Evolutionary conservation across 441 rosid genomes (phyloP).

Genomic region (Eruca vesicaria): DNA sequence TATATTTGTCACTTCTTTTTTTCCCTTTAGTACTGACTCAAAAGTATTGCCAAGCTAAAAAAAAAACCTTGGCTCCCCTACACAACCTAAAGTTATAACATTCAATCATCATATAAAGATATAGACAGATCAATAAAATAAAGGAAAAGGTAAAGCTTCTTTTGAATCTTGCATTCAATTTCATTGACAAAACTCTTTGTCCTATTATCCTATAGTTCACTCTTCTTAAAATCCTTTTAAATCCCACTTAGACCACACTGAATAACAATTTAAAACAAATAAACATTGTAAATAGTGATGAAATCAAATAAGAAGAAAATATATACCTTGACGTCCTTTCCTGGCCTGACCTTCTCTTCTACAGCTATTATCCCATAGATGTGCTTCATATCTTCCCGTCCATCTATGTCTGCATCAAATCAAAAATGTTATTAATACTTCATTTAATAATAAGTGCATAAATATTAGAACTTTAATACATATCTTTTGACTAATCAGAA

Average conservation of each 20-base stretch:
- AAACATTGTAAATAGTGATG: background rate
- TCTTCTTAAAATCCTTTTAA: background rate
- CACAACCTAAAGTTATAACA: constrained; percentile 33
- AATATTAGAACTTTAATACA: background rate
- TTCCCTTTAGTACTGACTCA: constrained; percentile 6
- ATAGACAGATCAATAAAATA: constrained; percentile 34
- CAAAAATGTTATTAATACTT: background rate
- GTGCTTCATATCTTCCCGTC: constrained; percentile 98
- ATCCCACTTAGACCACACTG: constrained; percentile 2
- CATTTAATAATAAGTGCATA: background rate
- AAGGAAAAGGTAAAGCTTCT: constrained; percentile 35
- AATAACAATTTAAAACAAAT: background rate
- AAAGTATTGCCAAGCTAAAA: constrained; percentile 29
- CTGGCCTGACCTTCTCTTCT: constrained; percentile 95
- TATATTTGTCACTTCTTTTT: background rate
- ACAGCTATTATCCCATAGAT: constrained; percentile 99
- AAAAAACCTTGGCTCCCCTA: constrained; percentile 10
- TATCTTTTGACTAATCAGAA: background rate
- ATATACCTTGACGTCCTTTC: constrained; percentile 94
- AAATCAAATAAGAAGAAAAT: background rate
- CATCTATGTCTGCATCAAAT: constrained; percentile 77
- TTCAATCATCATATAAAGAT: constrained; percentile 45
- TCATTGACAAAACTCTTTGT: constrained; percentile 30
- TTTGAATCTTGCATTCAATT: constrained; percentile 50
- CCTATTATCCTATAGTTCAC: constrained; percentile 19